Conservation (phyloP, 202 grass and related monocot species). For the Digitaria exilis region DNA sequence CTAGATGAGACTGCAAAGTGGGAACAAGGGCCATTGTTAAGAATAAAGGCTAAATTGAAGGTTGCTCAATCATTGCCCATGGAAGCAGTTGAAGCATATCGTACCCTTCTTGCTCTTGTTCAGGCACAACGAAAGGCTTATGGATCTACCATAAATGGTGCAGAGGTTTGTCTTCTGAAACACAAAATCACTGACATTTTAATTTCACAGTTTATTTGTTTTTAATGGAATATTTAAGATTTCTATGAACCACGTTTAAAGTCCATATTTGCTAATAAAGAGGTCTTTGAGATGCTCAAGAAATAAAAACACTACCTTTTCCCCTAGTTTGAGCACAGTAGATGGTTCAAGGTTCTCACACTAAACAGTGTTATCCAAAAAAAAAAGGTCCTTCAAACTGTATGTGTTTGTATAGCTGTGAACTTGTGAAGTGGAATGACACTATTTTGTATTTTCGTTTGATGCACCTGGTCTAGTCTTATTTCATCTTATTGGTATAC, state of each 20-base stretch:
- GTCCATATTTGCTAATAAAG: conserved; percentile 9
- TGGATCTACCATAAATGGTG: conserved; percentile 41
- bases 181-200: background rate
- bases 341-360: background rate
- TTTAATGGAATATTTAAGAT: background rate
- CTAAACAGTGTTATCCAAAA: background rate
- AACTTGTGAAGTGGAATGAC: background rate
- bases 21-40: conserved; percentile 82
- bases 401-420: background rate
- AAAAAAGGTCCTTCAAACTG: conserved; percentile 16
- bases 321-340: background rate
- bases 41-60: conserved; percentile 86
- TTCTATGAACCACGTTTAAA: background rate
- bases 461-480: background rate
- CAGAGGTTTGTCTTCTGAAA: conserved; percentile 49
- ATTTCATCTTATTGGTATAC: conserved; percentile 19
- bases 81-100: conserved; percentile 78
- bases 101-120: conserved; percentile 80
- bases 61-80: conserved; percentile 63
- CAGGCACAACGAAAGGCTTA: conserved; percentile 79
- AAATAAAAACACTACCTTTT: conserved; percentile 11
- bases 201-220: background rate
- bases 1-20: conserved; percentile 83
- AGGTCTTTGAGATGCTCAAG: background rate
- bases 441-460: background rate